Base-by-base conservation (phyloP, 768 basidiomycete genomes). In the Russula dissimulans region DNA sequence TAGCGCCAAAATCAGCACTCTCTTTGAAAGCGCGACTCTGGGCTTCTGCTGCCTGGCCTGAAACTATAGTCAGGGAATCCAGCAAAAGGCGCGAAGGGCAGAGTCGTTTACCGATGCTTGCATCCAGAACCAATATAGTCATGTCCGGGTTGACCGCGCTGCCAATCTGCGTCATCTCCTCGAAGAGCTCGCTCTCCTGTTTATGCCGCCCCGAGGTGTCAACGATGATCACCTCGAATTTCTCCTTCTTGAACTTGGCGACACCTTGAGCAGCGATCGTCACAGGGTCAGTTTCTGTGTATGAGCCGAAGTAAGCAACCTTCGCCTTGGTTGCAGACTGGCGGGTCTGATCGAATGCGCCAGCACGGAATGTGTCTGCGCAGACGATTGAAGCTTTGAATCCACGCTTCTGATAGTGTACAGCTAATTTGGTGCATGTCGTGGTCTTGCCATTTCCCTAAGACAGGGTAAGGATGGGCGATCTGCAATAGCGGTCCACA, bases 321-420 rank as follows among this genome's bases (percentile, higher is more conserved):
- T 97, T 98, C 42, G 97, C 97, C 73, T 97, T 95, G 14, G 94
- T 97, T 18, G 97, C 95, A 52, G 95, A 97, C 76, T 99, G 97
- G 70, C 97, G 87, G 11, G 97, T 92, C 72, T 99, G 97, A 74
- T 99, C 97, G 74, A 99, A 99, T 41, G 97, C 97, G 54, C 97
- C 97, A 3, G 97, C 97, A 75, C 97, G 90, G 79, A 99, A 99
- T 0, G 97, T 99, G 73, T 99, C 97, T 22, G 97, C 97, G 69
- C 97, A 99, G 65, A 99, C 95, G 56, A 99, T 94, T 62, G 87
- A 91, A 12, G 95, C 89, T 72, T 95, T 94, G 80, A 97, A 91
- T 7, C 97, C 97, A 65, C 95, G 86, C 69, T 91, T 89, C 71
- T 95, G 94, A 71, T 97, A 98, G 75, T 98, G 88, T 1, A 95